Evolutionary conservation across 192 early-diverging fungal species (phyloP), one percentile per base, ranked within the genome.

Genomic region (Fimicolochytrium jonesii): DNA sequence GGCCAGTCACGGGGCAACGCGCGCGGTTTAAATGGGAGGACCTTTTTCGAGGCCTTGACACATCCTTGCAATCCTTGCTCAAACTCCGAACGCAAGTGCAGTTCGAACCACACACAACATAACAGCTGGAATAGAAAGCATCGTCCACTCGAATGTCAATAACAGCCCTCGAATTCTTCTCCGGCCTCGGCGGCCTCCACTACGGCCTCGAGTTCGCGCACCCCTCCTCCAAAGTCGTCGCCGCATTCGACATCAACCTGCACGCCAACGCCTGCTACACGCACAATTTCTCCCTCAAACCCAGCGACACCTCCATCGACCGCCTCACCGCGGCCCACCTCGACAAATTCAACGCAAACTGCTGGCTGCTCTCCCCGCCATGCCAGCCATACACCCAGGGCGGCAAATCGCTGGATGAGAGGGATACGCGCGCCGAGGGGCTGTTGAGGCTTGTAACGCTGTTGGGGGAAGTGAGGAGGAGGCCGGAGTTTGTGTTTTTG

Each of bases 181-280:
- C 74, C 23, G 87, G 87, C 15, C 83, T 88, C 35, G 87, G 87
- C 32, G 87, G 87, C 6, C 69, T 88, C 64, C 73, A 76, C 50
- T 76, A 81, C 79, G 90, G 88, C 41, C 83, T 92, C 37, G 71
- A 81, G 35, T 64, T 71, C 25, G 86, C 92, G 5, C 69, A 72
- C 9, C 77, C 83, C 45, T 58, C 73, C 32, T 74, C 78, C 25
- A 51, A 83, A 20, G 86, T 98, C 39, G 66, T 90, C 0, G 87
- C 85, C n/a, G 87, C 93, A 1, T 99, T 95, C 69, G 96, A 99
- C 74, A 91, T 99, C 54, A 99, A 97, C 72, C 80, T 79, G 4
- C 86, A 90, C 23, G 92, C 93, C 26, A 97, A 99, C 77, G 22
- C 18, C 11, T 66, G 71, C 51, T 84, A 84, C 56, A 13, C 3